Percentiles rank a stretch among this genome's conserved stretches.
Conservation (phyloP, 129 eudicot species). For the Centaurea solstitialis region DNA sequence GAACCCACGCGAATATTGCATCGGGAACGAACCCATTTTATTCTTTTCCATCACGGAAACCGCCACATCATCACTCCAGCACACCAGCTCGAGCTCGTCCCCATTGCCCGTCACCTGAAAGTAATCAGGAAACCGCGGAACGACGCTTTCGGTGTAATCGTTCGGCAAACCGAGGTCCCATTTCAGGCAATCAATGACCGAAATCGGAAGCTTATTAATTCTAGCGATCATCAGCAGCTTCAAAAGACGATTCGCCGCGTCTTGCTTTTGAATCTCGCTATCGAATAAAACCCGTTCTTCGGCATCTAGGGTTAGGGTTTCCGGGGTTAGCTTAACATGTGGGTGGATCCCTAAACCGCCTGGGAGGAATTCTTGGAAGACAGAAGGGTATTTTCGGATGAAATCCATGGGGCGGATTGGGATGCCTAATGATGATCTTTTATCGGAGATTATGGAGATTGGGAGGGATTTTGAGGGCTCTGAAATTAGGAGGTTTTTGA, state of each 20-base stretch:
- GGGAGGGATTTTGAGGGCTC: slow-evolving; percentile 89
- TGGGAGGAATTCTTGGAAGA: slow-evolving; percentile 74
- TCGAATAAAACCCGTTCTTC: slow-evolving; percentile 58
- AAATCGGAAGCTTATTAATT: slow-evolving; percentile 54
- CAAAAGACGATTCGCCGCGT: slow-evolving; percentile 61
- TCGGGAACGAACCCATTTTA: slow-evolving; percentile 36
- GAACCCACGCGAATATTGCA: slow-evolving; percentile 67
- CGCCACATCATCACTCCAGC: slow-evolving; percentile 76
- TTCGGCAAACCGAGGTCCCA: slow-evolving; percentile 88
- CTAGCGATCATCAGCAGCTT: slow-evolving; percentile 73
- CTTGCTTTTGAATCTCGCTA: slow-evolving; percentile 41
- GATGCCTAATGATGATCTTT: slow-evolving; percentile 41
- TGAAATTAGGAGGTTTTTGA: slow-evolving; percentile 68
- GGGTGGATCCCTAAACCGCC: slow-evolving; percentile 56
- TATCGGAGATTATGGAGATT: slow-evolving; percentile 49
- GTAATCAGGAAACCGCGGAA: slow-evolving; percentile 84
- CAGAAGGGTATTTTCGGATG: slow-evolving; percentile 69
- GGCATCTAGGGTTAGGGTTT: slow-evolving; percentile 41
- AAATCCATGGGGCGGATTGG: slow-evolving; percentile 89
- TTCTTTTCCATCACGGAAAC: slow-evolving; percentile 58
- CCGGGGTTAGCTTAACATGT: slow-evolving; percentile 61
- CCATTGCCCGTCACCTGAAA: slow-evolving; percentile 45
- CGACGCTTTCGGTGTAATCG: slow-evolving; percentile 47
- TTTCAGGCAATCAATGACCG: slow-evolving; percentile 54
- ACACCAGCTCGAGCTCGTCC: slow-evolving; percentile 66